Conservation (phyloP, 2,329 filamentous ascomycete species). For the Fusarium dlaminii region DNA sequence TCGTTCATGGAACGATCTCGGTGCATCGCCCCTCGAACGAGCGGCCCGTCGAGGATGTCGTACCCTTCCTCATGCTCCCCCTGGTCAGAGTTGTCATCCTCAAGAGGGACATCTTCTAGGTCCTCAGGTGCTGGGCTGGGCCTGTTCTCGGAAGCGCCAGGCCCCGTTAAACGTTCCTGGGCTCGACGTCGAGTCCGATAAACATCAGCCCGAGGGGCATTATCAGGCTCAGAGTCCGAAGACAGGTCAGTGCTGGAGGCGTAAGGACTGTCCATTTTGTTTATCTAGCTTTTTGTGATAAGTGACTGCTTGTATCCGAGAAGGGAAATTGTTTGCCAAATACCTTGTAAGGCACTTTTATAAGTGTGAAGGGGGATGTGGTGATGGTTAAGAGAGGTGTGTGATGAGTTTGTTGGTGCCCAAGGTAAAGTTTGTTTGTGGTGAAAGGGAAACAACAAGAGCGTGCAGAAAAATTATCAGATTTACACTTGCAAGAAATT, state of each 20-base stretch:
- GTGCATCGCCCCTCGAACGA: background rate
- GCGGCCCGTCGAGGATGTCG: background rate
- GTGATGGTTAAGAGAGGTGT: background rate
- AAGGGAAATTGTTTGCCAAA: background rate
- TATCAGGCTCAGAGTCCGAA: background rate
- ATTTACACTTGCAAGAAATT: background rate
- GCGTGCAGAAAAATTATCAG: background rate
- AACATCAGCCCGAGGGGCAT: background rate
- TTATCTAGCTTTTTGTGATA: background rate
- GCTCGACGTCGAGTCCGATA: background rate
- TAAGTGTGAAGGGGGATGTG: background rate
- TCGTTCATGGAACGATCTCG: background rate
- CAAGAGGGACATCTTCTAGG: background rate
- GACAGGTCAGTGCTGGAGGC: background rate
- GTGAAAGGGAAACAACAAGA: background rate
- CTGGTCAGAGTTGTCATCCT: background rate
- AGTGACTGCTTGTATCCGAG: background rate
- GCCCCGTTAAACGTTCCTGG: background rate
- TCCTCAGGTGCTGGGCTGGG: background rate
- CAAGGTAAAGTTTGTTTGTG: background rate
- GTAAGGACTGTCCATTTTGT: background rate
- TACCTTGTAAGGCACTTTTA: background rate
- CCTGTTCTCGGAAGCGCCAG: background rate
- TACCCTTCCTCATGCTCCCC: background rate
- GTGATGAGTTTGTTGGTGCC: background rate